Evolutionary conservation across 176 grass and related monocot species (phyloP).

Genomic region (Oryza glumipatula): DNA sequence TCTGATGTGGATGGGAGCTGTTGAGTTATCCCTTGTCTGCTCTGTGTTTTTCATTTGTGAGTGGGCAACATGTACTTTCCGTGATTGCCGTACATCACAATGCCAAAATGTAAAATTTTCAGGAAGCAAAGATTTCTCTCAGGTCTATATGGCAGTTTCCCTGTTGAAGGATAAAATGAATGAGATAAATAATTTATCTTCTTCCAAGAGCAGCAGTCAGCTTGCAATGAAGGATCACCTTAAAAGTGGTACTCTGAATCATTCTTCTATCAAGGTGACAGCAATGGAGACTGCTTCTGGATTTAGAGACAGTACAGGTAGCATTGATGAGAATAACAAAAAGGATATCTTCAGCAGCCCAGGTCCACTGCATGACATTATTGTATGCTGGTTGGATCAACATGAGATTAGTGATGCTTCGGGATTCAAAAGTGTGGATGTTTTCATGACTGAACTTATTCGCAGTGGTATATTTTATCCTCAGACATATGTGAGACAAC

Average conservation of each 20-base stretch:
- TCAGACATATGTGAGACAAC: conserved; percentile 88
- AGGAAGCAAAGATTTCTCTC: conserved; percentile 92
- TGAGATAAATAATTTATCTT: conserved; percentile 67
- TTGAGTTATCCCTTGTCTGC: conserved; percentile 86
- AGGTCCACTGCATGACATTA: conserved; percentile 89
- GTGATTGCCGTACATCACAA: conserved; percentile 72
- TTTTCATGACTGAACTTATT: conserved; percentile 81
- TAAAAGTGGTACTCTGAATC: conserved; percentile 58
- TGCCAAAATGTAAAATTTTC: conserved; percentile 72
- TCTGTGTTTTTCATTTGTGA: conserved; percentile 99
- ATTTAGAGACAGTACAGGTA: conserved; percentile 49
- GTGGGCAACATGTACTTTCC: conserved; percentile 98
- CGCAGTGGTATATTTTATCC: conserved; percentile 87
- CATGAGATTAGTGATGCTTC: conserved; percentile 76
- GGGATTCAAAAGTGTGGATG: conserved; percentile 70
- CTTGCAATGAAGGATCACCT: conserved; percentile 43
- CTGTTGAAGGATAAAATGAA: conserved; percentile 92
- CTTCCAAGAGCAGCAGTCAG: conserved; percentile 56
- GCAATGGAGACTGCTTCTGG: conserved; percentile 41
- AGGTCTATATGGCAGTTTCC: conserved; percentile 79
- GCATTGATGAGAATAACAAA: conserved; percentile 61
- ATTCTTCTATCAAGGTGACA: conserved; percentile 44
- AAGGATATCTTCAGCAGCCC: conserved; percentile 82
- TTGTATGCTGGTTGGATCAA: conserved; percentile 98
- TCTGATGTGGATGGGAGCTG: conserved; percentile 91